Percentiles rank a stretch among this genome's conserved stretches.
Evolutionary conservation across 2,329 filamentous ascomycete genomes (phyloP).

Genomic region (Aspergillus phoenicis): DNA sequence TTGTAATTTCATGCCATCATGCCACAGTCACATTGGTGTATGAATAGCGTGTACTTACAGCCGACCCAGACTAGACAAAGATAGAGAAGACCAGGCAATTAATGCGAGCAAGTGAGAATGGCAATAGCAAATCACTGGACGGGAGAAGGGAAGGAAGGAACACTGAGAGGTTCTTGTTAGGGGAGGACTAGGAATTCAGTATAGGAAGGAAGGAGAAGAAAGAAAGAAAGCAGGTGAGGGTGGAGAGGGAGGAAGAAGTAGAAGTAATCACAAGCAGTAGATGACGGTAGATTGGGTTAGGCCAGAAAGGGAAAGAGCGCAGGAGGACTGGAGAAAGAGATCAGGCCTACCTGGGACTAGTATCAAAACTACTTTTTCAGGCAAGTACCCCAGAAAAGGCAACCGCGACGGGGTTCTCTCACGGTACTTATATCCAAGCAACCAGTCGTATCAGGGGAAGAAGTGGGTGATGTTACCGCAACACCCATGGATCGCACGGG

Average conservation of each 20-base stretch:
- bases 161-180: neutral
- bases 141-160: neutral
- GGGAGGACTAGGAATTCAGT: neutral
- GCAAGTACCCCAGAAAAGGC: constrained; percentile 14
- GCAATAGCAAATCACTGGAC: neutral
- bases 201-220: constrained; percentile 5
- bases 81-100: neutral
- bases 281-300: constrained; percentile 1
- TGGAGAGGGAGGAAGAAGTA: neutral
- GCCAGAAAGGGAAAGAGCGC: constrained; percentile 17
- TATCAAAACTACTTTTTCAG: neutral
- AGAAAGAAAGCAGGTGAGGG: constrained; percentile 1
- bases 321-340: neutral
- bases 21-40: neutral
- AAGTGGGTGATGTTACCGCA: constrained; percentile 7
- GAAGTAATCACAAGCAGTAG: constrained; percentile 7
- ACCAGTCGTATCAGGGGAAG: neutral
- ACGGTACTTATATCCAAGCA: neutral
- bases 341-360: neutral
- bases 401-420: constrained; percentile 12
- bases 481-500: constrained; percentile 6
- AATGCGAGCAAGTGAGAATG: neutral
- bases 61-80: neutral
- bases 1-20: neutral
- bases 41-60: constrained; percentile 10